phyloP scores from a whole-genome alignment of 345 rosid genomes.

The Salix dunnii region DNA sequence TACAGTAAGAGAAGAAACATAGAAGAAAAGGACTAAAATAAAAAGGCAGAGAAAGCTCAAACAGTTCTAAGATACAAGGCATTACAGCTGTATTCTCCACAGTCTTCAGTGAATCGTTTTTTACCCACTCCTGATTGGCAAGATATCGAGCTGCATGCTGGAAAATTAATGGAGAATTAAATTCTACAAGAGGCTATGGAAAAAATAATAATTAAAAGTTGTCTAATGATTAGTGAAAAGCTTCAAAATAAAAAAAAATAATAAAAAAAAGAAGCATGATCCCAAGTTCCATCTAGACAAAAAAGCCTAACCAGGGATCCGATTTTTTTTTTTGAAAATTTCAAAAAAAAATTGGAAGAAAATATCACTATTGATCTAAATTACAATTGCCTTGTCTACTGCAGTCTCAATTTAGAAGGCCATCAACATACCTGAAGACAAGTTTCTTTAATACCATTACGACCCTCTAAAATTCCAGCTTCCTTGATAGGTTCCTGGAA shows the following conservation, averaged over 20 bases:
- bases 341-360: too few species aligned
- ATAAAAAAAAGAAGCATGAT: neutral
- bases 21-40: conserved; percentile 20
- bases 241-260: neutral
- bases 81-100: conserved; percentile 98
- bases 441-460: conserved; percentile 98
- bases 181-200: conserved; percentile 4
- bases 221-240: neutral
- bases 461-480: conserved; percentile 99
- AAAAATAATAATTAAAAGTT: neutral
- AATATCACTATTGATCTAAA: conserved; percentile 2
- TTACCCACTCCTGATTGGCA: conserved; percentile 99
- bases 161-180: conserved; percentile 29
- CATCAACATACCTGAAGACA: conserved; percentile 77
- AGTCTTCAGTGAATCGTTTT: conserved; percentile 86
- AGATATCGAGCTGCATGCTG: conserved; percentile 99
- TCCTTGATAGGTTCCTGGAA: conserved; percentile 95
- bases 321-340: too few species aligned
- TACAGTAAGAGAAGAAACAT: conserved; percentile 21
- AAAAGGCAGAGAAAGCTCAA: conserved; percentile 13
- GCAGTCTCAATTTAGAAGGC: neutral
- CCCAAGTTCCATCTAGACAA: too few species aligned
- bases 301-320: too few species aligned
- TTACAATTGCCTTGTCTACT: conserved; percentile 12
- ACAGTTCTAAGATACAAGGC: conserved; percentile 14